Conservation (phyloP, 1,284 basidiomycete genomes). For the Entoloma clypeatum region DNA sequence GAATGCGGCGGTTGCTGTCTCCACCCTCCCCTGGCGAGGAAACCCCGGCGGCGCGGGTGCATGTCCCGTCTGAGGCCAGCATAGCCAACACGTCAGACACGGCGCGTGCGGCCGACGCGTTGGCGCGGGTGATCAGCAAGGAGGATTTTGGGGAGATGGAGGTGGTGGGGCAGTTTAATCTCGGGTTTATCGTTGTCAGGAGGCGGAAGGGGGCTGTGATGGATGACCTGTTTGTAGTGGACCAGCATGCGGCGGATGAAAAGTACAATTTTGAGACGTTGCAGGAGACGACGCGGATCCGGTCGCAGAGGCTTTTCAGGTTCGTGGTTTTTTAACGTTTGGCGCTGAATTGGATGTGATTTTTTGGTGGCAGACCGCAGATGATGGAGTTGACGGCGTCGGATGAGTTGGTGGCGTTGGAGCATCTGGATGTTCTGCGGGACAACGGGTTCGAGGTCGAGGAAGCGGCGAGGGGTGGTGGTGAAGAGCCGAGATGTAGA, state of each 20-base stretch:
- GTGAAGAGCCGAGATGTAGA: constrained; percentile 41
- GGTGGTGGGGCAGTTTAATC: constrained; percentile 92
- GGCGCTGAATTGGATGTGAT: constrained; percentile 5
- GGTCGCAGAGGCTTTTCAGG: constrained; percentile 83
- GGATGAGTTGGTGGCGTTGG: constrained; percentile 86
- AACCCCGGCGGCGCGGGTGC: constrained; percentile 1
- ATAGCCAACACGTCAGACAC: constrained; percentile 55
- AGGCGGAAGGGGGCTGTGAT: constrained; percentile 41
- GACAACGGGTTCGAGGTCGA: constrained; percentile 93
- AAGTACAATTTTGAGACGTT: constrained; percentile 98
- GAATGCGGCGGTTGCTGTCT: neutral
- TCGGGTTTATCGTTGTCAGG: constrained; percentile 90
- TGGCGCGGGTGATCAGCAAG: constrained; percentile 87
- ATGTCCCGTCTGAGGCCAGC: constrained; percentile 48
- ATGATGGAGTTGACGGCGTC: constrained; percentile 82
- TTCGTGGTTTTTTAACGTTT: constrained; percentile 37
- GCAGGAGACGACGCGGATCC: constrained; percentile 84
- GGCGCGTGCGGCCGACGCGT: constrained; percentile 63
- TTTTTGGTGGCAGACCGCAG: constrained; percentile 55
- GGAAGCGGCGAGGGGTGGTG: constrained; percentile 52
- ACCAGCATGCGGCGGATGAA: constrained; percentile 90
- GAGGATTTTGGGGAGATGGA: constrained; percentile 84
- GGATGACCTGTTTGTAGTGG: constrained; percentile 94
- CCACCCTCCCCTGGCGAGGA: neutral
- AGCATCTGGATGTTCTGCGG: constrained; percentile 78